Evolutionary conservation across 2,329 filamentous ascomycete species (phyloP), one percentile per base, ranked within the genome.

Genomic region (Aspergillus tamarii): DNA sequence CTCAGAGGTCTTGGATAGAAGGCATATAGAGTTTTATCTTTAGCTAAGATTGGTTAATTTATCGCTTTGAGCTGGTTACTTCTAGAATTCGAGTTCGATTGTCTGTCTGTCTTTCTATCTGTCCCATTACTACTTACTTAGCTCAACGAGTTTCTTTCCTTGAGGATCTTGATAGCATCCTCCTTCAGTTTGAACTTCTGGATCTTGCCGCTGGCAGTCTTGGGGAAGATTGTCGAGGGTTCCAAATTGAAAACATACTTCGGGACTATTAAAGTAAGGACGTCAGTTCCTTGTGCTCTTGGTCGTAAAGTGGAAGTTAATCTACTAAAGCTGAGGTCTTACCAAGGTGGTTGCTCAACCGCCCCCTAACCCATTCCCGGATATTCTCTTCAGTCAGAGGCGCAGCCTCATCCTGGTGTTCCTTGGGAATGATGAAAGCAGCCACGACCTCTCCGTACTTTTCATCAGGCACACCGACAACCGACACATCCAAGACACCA

Each of bases 171-270:
- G 45, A 85, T 73, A 0, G 87, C 94, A 72, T 85, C 81, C 19
- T 93, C 90, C 73, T 87, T 86, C 72, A 98, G 77, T 81, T 90
- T 94, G 76, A 91, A 97, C 81, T 98, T 97, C 81, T 97, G 93
- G 61, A 98, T 94, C 86, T 99, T 99, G 28, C 94, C 94, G 76
- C 93, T 97, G 7, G 93, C 91, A 41, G 95, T 99, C 85, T 97
- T 97, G 23, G 94, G 94, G 75, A 92, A 96, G n/a, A 88, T 87
- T 0, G 89, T 84, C 0, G 69, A 68, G 7, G 72, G 70, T 4
- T 63, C 53, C 11, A 91, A 84, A 86, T 91, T 97, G 75, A 97
- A 97, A n/a, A 98, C 86, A 74, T 94, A 88, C 78, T 91, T 95
- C 0, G 94, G 94, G 59, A 92, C 92, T 85, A 60, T 16, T 16